Percentiles rank a stretch among this genome's conserved stretches.
Conservation (phyloP, 495 filamentous ascomycete genomes). For the Oleoguttula mirabilis region DNA sequence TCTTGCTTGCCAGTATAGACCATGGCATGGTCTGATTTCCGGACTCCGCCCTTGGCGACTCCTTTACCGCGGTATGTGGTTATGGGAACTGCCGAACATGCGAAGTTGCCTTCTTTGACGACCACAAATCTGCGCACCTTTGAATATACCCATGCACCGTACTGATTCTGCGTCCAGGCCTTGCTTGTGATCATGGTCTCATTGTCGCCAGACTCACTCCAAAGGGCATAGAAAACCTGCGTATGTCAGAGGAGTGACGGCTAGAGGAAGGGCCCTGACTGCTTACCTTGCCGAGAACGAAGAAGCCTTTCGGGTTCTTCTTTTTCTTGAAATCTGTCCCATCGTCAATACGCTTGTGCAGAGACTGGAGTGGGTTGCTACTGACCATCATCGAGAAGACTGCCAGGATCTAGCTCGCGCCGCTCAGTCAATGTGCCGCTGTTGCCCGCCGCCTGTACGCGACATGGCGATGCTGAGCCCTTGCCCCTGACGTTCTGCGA, state of each 20-base stretch:
- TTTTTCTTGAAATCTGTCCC: not conserved
- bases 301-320: not conserved
- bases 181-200: slow-evolving; percentile 6
- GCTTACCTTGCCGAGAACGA: not conserved
- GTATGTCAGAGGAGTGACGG: not conserved
- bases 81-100: slow-evolving; percentile 14
- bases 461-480: too few species aligned
- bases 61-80: slow-evolving; percentile 17
- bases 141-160: slow-evolving; percentile 11
- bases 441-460: too few species aligned
- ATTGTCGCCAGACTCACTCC: slow-evolving; percentile 18
- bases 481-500: too few species aligned
- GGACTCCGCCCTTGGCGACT: slow-evolving; percentile 7
- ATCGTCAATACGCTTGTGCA: too few species aligned
- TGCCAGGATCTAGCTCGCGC: not conserved
- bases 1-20: slow-evolving; percentile 14
- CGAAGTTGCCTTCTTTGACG: slow-evolving; percentile 15
- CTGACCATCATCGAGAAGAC: not conserved
- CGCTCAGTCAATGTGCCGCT: too few species aligned
- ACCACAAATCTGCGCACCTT: slow-evolving; percentile 24
- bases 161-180: not conserved
- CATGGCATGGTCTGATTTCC: slow-evolving; percentile 20
- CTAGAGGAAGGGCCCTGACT: not conserved
- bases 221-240: slow-evolving; percentile 3
- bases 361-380: too few species aligned